These are phyloP conservation scores for Begonia masoniana DNA, from an alignment of 306 rosid genomes.

Conservation along the genomic window DNA sequence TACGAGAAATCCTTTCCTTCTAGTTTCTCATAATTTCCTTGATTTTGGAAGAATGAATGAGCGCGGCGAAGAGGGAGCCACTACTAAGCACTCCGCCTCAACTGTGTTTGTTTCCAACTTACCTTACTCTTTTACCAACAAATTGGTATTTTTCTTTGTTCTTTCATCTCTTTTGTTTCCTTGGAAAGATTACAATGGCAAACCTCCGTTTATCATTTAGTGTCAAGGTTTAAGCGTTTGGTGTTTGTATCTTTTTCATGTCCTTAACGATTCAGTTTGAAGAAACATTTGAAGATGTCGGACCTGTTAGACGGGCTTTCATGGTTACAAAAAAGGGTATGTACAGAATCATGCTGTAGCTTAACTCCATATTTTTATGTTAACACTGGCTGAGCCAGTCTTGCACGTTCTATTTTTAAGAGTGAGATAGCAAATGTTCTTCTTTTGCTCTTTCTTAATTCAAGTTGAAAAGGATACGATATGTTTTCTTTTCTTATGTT, in stretches of 20 bases:
- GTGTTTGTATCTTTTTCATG: not conserved
- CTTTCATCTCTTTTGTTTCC: conserved; percentile 6
- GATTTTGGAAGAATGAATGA: conserved; percentile 19
- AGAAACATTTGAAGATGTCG: conserved; percentile 72
- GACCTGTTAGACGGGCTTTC: conserved; percentile 84
- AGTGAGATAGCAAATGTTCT: not conserved
- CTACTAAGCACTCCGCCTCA: conserved; percentile 27
- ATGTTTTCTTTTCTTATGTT: conserved; percentile 3
- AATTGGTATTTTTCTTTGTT: conserved; percentile 35
- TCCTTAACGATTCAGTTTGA: conserved; percentile 41
- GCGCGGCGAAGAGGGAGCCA: conserved; percentile 19
- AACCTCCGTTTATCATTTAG: too few relatives aligned
- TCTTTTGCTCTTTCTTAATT: not conserved
- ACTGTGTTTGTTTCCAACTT: conserved; percentile 65
- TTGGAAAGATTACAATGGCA: not conserved
- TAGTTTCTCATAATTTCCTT: too few relatives aligned
- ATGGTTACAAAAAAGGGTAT: conserved; percentile 72
- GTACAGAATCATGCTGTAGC: not conserved
- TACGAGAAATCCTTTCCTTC: too few relatives aligned
- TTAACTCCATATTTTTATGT: not conserved
- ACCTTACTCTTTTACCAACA: conserved; percentile 61
- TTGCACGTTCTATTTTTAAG: not conserved
- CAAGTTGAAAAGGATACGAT: too few relatives aligned
- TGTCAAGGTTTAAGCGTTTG: too few relatives aligned
- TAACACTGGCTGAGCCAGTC: not conserved